These are phyloP conservation scores for Coprinopsis strossmayeri DNA, from an alignment of 768 basidiomycete species.

Conservation along the genomic window DNA sequence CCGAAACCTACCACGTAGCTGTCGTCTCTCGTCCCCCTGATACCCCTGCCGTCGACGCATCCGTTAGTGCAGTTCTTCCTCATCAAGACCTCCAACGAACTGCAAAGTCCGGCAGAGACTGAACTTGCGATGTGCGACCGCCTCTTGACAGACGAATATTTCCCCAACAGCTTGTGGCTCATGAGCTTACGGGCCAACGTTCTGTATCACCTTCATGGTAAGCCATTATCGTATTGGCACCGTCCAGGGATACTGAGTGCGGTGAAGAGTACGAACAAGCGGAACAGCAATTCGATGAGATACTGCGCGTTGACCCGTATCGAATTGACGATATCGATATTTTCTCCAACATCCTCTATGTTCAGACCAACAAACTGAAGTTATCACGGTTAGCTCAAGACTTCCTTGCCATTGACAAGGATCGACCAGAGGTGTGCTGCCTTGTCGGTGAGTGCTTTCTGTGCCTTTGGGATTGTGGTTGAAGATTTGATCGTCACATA, in stretches of 20 bases:
- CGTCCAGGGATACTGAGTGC: constrained; percentile 8
- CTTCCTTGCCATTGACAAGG: constrained; percentile 82
- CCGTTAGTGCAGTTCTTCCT: constrained; percentile 66
- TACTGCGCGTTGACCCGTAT: constrained; percentile 75
- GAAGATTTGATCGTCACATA: constrained; percentile 23
- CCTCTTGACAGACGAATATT: constrained; percentile 62
- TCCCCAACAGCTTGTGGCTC: constrained; percentile 79
- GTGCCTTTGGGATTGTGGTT: not conserved
- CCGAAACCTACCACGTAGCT: constrained; percentile 24
- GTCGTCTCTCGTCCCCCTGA: constrained; percentile 39
- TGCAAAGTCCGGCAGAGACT: constrained; percentile 83
- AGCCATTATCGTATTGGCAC: constrained; percentile 18
- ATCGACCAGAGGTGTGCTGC: constrained; percentile 94
- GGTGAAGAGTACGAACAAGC: constrained; percentile 79
- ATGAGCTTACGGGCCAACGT: constrained; percentile 83
- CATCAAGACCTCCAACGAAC: constrained; percentile 81
- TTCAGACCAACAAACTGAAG: constrained; percentile 83
- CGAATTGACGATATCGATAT: constrained; percentile 94
- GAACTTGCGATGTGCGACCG: constrained; percentile 79
- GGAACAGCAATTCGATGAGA: constrained; percentile 77
- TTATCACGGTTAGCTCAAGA: constrained; percentile 89
- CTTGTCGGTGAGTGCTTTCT: constrained; percentile 66
- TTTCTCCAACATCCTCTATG: constrained; percentile 95
- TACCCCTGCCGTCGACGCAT: constrained; percentile 41
- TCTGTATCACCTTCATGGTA: constrained; percentile 87